Evolutionary conservation across 2,329 filamentous ascomycete genomes (phyloP).

Genomic region (Laburnicola sp.): DNA sequence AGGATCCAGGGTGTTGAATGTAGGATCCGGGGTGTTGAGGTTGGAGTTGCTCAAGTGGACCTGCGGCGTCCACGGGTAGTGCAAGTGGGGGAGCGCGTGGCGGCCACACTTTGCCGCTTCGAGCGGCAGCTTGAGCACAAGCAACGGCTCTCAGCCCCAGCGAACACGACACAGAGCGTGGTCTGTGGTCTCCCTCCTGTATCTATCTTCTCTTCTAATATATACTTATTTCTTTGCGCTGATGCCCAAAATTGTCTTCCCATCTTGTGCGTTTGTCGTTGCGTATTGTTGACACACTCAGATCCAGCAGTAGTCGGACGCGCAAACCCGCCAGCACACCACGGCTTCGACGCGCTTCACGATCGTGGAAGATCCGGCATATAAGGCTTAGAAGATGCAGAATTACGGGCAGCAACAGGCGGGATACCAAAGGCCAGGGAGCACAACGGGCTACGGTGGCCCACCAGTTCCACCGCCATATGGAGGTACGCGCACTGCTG

Average conservation of each 20-base stretch:
- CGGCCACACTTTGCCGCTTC: constrained; percentile 23
- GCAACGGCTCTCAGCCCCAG: constrained; percentile 37
- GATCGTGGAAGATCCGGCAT: background rate
- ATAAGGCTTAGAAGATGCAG: constrained; percentile 29
- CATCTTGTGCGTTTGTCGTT: constrained; percentile 12
- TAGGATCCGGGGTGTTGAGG: background rate
- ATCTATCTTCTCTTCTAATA: constrained; percentile 20
- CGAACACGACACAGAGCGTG: constrained; percentile 15
- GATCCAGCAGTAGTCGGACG: background rate
- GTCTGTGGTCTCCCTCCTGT: constrained; percentile 20
- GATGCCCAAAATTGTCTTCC: constrained; percentile 10
- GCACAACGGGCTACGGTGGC: constrained; percentile 31
- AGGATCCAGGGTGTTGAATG: too few species aligned
- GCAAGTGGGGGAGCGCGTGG: constrained; percentile 18
- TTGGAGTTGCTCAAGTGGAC: background rate
- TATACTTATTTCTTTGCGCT: constrained; percentile 12
- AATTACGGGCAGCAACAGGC: constrained; percentile 32
- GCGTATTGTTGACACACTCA: background rate
- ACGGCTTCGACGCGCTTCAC: constrained; percentile 5
- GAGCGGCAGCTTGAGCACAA: constrained; percentile 5
- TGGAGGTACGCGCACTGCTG: constrained; percentile 26
- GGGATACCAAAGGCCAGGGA: constrained; percentile 38
- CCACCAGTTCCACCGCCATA: constrained; percentile 33
- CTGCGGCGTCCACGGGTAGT: too few species aligned
- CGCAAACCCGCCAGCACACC: background rate